phyloP scores from a whole-genome alignment of 148 eudicot species.

The Dianthus caryophyllus region DNA sequence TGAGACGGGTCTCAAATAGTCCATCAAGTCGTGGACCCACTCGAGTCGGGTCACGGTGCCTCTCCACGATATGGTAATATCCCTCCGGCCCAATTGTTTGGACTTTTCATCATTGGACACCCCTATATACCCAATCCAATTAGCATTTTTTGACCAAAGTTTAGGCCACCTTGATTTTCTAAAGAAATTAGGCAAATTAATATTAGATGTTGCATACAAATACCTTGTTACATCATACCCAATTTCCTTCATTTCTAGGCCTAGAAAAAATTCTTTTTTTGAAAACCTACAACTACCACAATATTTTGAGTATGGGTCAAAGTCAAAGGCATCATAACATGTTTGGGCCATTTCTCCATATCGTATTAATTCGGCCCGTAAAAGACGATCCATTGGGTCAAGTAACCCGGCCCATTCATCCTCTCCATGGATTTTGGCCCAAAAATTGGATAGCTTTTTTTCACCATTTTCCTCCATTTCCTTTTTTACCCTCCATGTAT shows the following conservation, averaged over 20 bases:
- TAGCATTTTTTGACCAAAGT: constrained; percentile 56
- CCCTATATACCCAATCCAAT: constrained; percentile 76
- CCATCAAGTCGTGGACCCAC: constrained; percentile 57
- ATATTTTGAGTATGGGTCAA: constrained; percentile 57
- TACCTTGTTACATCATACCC: constrained; percentile 58
- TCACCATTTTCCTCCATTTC: background rate
- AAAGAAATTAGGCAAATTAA: constrained; percentile 55
- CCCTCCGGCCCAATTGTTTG: constrained; percentile 52
- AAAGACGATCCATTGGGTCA: constrained; percentile 49
- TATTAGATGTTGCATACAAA: constrained; percentile 51
- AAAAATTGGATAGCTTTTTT: too few relatives aligned
- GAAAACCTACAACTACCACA: constrained; percentile 53
- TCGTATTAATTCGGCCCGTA: constrained; percentile 49
- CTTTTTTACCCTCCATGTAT: background rate
- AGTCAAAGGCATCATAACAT: constrained; percentile 70
- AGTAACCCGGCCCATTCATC: constrained; percentile 65
- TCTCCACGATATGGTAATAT: constrained; percentile 60
- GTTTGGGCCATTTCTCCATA: constrained; percentile 86
- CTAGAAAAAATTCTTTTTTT: constrained; percentile 31
- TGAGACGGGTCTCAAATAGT: constrained; percentile 34
- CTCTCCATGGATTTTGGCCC: constrained; percentile 62
- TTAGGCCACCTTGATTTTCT: constrained; percentile 55
- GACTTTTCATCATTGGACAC: constrained; percentile 62
- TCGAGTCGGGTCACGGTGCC: constrained; percentile 67
- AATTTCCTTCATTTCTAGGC: constrained; percentile 29